Percentiles rank a stretch among this genome's conserved stretches.
Conservation (phyloP, 2,329 filamentous ascomycete genomes). For the Plectosphaerella cucumerina region DNA sequence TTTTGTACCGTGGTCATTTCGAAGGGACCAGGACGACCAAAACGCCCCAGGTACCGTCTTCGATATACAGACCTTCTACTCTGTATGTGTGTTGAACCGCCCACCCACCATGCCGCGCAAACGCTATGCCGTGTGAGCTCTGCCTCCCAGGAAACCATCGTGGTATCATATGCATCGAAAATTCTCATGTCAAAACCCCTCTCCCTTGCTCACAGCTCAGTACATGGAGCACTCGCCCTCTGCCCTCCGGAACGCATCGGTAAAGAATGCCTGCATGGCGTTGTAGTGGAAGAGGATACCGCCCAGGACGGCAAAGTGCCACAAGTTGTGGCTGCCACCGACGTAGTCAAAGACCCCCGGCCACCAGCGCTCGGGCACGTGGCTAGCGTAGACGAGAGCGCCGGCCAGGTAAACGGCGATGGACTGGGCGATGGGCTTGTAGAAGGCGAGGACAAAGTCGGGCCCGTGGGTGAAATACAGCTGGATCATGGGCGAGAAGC, state of each 20-base stretch:
- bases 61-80: too few relatives aligned
- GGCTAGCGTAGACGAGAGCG: slow-evolving; percentile 83
- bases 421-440: slow-evolving; percentile 80
- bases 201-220: slow-evolving; percentile 22
- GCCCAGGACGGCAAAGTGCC: slow-evolving; percentile 91
- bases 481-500: slow-evolving; percentile 84
- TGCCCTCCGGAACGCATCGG: slow-evolving; percentile 67
- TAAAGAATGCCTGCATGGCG: slow-evolving; percentile 94
- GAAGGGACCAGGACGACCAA: too few relatives aligned
- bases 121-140: too few relatives aligned
- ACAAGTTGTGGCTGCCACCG: slow-evolving; percentile 93
- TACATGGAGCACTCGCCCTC: slow-evolving; percentile 54
- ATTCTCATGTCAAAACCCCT: neutral
- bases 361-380: slow-evolving; percentile 88
- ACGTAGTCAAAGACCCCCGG: slow-evolving; percentile 94
- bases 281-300: slow-evolving; percentile 97
- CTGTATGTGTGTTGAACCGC: too few relatives aligned
- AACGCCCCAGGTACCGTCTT: too few relatives aligned
- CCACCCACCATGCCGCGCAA: too few relatives aligned
- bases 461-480: slow-evolving; percentile 72
- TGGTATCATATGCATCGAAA: neutral
- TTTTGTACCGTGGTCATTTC: too few relatives aligned
- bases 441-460: slow-evolving; percentile 84
- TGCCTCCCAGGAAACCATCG: neutral
- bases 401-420: slow-evolving; percentile 81